These are phyloP conservation scores for Lactarius sanguifluus DNA, from an alignment of 768 basidiomycete species.

Conservation along the genomic window DNA sequence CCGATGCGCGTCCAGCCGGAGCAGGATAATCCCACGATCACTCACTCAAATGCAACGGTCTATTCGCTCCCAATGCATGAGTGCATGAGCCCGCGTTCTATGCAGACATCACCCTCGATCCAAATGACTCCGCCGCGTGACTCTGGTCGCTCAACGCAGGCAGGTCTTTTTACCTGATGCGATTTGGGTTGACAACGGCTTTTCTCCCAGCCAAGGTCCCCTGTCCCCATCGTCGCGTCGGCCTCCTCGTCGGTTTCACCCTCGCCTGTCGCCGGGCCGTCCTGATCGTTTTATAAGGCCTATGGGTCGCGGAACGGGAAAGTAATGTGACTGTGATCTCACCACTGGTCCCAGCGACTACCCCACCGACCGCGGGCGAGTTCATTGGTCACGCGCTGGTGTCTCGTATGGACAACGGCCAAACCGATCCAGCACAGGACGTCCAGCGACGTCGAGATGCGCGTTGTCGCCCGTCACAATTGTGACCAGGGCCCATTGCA, in stretches of 20 bases:
- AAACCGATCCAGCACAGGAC: not conserved
- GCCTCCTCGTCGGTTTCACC: not conserved
- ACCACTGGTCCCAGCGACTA: not conserved
- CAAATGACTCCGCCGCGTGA: slow-evolving; percentile 10
- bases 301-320: too few species aligned
- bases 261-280: slow-evolving; percentile 11
- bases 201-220: not conserved
- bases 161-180: not conserved
- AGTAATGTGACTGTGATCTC: not conserved
- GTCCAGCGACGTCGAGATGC: not conserved
- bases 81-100: too few species aligned
- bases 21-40: not conserved
- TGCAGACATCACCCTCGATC: slow-evolving; percentile 17
- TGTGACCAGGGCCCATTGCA: not conserved
- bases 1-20: too few species aligned
- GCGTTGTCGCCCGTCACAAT: too few species aligned
- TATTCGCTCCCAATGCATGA: not conserved
- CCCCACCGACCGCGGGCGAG: not conserved
- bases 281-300: not conserved
- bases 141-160: not conserved
- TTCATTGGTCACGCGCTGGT: too few species aligned
- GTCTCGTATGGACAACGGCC: not conserved
- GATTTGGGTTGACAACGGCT: too few species aligned
- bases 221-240: not conserved
- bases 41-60: too few species aligned